Percentiles rank a stretch among this genome's conserved stretches.
Conservation (phyloP, 176 grass and related monocot species). For the Triticum timopheevii region DNA sequence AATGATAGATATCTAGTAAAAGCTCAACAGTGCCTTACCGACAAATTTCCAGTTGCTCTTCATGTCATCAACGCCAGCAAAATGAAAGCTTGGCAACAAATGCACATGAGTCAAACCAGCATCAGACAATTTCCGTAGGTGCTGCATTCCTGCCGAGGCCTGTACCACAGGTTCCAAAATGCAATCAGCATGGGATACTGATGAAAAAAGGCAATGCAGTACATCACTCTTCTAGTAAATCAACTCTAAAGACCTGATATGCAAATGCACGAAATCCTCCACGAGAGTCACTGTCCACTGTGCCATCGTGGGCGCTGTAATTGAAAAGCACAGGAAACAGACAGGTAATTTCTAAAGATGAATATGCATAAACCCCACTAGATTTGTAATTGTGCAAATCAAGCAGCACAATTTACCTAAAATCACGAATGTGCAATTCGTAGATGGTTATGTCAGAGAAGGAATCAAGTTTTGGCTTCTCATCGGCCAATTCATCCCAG, state of each 20-base stretch:
- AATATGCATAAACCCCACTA: slow-evolving; percentile 1
- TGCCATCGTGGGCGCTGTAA: slow-evolving; percentile 63
- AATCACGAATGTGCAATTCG: slow-evolving; percentile 96
- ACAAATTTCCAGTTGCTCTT: slow-evolving; percentile 72
- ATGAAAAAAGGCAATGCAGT: background rate
- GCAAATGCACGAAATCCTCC: slow-evolving; percentile 81
- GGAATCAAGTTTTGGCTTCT: slow-evolving; percentile 76
- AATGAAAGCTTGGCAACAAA: slow-evolving; percentile 92
- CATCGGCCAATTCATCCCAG: slow-evolving; percentile 73
- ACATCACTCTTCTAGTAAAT: background rate
- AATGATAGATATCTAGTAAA: background rate
- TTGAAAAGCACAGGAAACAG: slow-evolving; percentile 13
- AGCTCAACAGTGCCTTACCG: slow-evolving; percentile 40
- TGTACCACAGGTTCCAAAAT: slow-evolving; percentile 38
- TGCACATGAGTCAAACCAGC: slow-evolving; percentile 91
- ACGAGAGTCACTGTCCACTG: slow-evolving; percentile 49
- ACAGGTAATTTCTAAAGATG: background rate
- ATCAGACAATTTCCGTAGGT: slow-evolving; percentile 66
- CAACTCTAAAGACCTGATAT: slow-evolving; percentile 47
- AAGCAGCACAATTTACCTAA: slow-evolving; percentile 51
- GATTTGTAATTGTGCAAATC: background rate
- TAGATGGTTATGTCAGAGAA: slow-evolving; percentile 95
- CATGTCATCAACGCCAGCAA: slow-evolving; percentile 79
- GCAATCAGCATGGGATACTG: background rate
- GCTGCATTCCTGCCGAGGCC: slow-evolving; percentile 67